These are phyloP conservation scores for Xylaria nigripes DNA, from an alignment of 495 filamentous ascomycete genomes.

Conservation along the genomic window DNA sequence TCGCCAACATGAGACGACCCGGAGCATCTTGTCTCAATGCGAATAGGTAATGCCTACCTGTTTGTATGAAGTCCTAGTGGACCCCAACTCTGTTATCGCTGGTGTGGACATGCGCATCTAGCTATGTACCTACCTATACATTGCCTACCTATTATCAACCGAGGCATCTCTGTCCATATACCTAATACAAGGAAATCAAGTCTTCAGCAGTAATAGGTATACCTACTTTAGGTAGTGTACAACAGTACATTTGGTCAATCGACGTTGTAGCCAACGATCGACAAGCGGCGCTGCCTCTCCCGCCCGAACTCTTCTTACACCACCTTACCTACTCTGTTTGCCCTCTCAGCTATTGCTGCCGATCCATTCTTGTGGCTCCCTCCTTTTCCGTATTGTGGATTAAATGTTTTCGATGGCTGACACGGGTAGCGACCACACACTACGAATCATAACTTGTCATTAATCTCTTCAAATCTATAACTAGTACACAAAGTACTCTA, in stretches of 20 bases:
- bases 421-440: not conserved
- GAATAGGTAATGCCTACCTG: not conserved
- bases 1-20: not conserved
- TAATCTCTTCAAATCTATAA: not conserved
- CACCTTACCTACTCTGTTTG: no score
- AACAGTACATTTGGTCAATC: no score
- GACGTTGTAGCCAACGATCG: not conserved
- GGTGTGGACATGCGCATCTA: not conserved
- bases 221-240: no score
- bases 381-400: slow-evolving; percentile 4
- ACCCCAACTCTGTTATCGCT: not conserved
- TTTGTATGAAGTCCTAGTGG: slow-evolving; percentile 2
- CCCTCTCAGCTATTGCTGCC: slow-evolving; percentile 1
- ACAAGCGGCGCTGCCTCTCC: not conserved
- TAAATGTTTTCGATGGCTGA: not conserved
- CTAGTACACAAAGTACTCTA: not conserved
- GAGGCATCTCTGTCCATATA: no score
- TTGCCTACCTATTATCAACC: not conserved
- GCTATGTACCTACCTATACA: not conserved
- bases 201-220: no score
- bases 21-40: not conserved
- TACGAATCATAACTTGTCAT: slow-evolving; percentile 4
- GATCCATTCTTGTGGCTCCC: slow-evolving; percentile 4
- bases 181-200: no score
- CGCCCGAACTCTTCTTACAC: no score